phyloP scores from a whole-genome alignment of 208 protist genomes.

The Leishmania arabica region DNA sequence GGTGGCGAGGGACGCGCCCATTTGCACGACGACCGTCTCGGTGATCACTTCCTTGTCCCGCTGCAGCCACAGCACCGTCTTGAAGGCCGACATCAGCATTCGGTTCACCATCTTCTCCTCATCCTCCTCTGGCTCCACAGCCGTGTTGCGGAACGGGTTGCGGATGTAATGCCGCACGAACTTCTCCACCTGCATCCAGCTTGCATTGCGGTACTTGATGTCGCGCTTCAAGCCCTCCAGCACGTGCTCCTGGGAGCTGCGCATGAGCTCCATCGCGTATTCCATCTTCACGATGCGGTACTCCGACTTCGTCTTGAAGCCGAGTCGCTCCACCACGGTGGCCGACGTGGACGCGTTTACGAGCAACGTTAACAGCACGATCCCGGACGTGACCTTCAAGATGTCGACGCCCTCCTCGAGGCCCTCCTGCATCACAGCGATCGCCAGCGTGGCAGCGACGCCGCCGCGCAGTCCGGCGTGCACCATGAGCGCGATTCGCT shows the following conservation, averaged over 20 bases:
- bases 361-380: slow-evolving; percentile 72
- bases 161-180: slow-evolving; percentile 46
- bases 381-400: slow-evolving; percentile 76
- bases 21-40: slow-evolving; percentile 62
- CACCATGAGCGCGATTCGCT: slow-evolving; percentile 54
- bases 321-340: slow-evolving; percentile 45
- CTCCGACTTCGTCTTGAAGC: slow-evolving; percentile 64
- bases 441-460: slow-evolving; percentile 76
- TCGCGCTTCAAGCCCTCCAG: slow-evolving; percentile 65
- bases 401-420: slow-evolving; percentile 57
- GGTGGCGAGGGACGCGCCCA: slow-evolving; percentile 32
- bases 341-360: slow-evolving; percentile 77
- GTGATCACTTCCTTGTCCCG: slow-evolving; percentile 68
- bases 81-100: slow-evolving; percentile 78
- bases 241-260: slow-evolving; percentile 38
- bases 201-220: slow-evolving; percentile 68
- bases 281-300: slow-evolving; percentile 66
- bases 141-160: slow-evolving; percentile 53
- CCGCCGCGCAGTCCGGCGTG: slow-evolving; percentile 84
- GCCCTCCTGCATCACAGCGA: slow-evolving; percentile 62
- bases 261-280: slow-evolving; percentile 56
- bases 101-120: slow-evolving; percentile 60
- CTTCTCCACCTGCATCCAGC: slow-evolving; percentile 66
- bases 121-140: slow-evolving; percentile 36
- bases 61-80: slow-evolving; percentile 69